Evolutionary conservation across 176 grass and related monocot genomes (phyloP), one percentile per base, ranked within the genome.

Genomic region (Zea mays): DNA sequence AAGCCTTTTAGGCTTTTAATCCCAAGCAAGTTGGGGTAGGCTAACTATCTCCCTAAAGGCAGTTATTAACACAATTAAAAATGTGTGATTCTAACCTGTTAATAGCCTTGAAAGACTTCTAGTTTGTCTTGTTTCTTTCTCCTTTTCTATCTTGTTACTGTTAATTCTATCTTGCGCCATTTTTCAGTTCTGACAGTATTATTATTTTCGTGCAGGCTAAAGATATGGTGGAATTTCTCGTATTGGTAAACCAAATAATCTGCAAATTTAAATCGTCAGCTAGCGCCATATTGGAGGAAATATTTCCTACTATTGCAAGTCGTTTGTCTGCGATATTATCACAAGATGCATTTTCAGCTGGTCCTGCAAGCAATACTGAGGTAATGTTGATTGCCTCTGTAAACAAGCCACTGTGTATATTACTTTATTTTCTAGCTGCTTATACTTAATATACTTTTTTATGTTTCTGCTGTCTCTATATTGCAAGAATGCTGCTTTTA

Each of bases 211-310:
- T 84, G 67, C 83, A 98, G 95, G 84, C 85, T 83, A 95, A 95
- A 63, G 96, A 95, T 82, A 95, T 99, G 96, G 83, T 94, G 66
- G 96, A 95, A 60, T 99, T 95, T 72, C 85, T 99, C 7, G 14
- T 95, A 46, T 74, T 99, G 72, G 64, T 92, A 81, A 99, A 99
- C 77, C 96, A 99, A 88, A 79, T 92, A 85, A 90, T 99, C 63
- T 80, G 87, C 85, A 99, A 99, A 84, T 95, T 99, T 77, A 90
- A 87, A 62, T 85, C 85, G 16, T 95, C 87, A 65, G 85, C 85
- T 55, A 85, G 83, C 17, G 16, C 62, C 56, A 87, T 99, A 81
- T n/a, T 99, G 72, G 92, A 89, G 84, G 85, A 99, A 44, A 70
- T 92, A 55, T 99, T 92, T 86, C 96, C 92, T 61, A 69, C 88